A percentile compares a stretch with the other conserved stretches of the same genome.
Conservation (phyloP, 225 moss, liverwort and hornwort species). For the Polytrichum commune region DNA sequence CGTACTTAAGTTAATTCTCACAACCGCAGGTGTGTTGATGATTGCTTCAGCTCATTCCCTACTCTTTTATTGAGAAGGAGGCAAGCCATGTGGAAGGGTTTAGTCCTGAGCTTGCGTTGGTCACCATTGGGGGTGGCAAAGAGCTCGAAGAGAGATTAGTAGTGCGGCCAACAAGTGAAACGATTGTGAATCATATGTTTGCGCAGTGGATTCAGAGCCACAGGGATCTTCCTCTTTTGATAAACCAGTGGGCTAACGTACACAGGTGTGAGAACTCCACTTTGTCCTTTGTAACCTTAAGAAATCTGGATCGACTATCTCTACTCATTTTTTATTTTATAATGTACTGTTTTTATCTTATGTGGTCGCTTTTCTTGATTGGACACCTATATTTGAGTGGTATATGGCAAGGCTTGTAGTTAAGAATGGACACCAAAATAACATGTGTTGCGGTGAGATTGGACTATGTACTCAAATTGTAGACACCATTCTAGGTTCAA, state of each 20-base stretch:
- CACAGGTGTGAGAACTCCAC: slow-evolving; percentile 56
- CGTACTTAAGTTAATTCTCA: too few species aligned
- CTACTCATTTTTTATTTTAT: too few species aligned
- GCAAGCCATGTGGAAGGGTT: slow-evolving; percentile 99
- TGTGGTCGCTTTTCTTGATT: too few species aligned
- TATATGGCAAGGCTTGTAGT: too few species aligned
- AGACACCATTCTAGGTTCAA: too few species aligned
- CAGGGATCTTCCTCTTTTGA: slow-evolving; percentile 85
- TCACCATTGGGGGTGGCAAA: slow-evolving; percentile 96
- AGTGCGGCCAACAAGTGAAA: slow-evolving; percentile 96
- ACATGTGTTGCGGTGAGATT: too few species aligned
- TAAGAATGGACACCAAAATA: too few species aligned
- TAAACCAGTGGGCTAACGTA: slow-evolving; percentile 95
- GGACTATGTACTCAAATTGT: too few species aligned
- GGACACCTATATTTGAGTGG: too few species aligned
- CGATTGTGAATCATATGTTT: slow-evolving; percentile 98
- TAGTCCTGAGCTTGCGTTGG: slow-evolving; percentile 95
- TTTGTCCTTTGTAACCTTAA: background rate
- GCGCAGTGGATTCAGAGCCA: slow-evolving; percentile 97
- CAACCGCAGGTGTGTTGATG: too few species aligned
- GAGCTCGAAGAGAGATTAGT: slow-evolving; percentile 96
- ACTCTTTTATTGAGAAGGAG: slow-evolving; percentile 98
- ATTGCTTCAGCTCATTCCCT: slow-evolving; percentile 80
- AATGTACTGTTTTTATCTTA: too few species aligned
- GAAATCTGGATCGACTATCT: too few species aligned